Conservation (phyloP, 2,329 filamentous ascomycete species). For the Lachnellula cervina region DNA sequence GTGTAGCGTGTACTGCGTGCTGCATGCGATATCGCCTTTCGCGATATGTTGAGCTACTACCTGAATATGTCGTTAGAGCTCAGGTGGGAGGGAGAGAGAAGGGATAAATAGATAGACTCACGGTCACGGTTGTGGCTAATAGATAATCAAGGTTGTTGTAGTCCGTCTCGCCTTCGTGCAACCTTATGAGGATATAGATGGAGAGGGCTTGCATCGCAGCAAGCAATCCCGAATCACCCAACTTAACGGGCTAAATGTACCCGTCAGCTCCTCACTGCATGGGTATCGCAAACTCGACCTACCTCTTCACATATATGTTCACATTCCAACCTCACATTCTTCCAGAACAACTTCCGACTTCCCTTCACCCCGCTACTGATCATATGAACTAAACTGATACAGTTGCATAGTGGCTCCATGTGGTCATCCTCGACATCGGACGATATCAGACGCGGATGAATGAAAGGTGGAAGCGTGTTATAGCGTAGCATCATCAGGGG, state of each 20-base stretch:
- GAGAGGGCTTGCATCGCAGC: constrained; percentile 40
- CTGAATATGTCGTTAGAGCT: constrained; percentile 9
- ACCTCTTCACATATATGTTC: constrained; percentile 36
- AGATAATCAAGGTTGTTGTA: constrained; percentile 39
- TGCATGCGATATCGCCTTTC: constrained; percentile 13
- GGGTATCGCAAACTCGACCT: constrained; percentile 14
- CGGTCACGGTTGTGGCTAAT: constrained; percentile 33
- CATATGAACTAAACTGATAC: constrained; percentile 40
- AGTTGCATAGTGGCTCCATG: constrained; percentile 38
- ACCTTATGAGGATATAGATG: constrained; percentile 39
- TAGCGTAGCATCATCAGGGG: constrained; percentile 36
- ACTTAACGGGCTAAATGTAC: constrained; percentile 24
- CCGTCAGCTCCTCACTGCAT: constrained; percentile 5
- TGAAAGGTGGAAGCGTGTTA: constrained; percentile 39
- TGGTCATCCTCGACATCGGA: constrained; percentile 20
- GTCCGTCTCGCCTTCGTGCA: constrained; percentile 41
- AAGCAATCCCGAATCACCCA: constrained; percentile 37
- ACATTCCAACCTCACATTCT: constrained; percentile 40
- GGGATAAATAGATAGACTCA: constrained; percentile 22
- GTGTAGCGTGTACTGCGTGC: constrained; percentile 14
- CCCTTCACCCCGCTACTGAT: constrained; percentile 31
- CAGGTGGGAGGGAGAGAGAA: constrained; percentile 2
- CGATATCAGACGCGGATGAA: constrained; percentile 34
- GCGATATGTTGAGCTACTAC: constrained; percentile 12
- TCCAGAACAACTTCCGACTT: constrained; percentile 41